Percentiles rank a stretch among this genome's conserved stretches.
phyloP scores from a whole-genome alignment of 1,284 basidiomycete species.

The Ceratobasidium sp. region DNA sequence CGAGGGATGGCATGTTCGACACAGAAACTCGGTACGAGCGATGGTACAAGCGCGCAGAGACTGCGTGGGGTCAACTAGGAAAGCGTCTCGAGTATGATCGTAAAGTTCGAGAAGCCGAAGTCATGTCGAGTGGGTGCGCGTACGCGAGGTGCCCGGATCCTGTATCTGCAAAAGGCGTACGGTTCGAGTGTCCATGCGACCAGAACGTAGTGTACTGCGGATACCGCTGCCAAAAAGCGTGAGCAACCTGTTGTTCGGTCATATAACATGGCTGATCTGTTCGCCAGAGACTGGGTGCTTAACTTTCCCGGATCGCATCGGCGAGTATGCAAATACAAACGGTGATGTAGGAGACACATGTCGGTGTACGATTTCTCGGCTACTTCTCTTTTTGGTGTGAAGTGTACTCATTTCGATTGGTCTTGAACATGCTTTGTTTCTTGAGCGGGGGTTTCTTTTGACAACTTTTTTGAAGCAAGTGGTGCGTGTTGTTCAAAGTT shows the following conservation, averaged over 20 bases:
- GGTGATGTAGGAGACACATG: too few species aligned
- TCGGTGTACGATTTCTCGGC: too few species aligned
- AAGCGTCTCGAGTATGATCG: neutral
- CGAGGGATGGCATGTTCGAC: slow-evolving; percentile 2
- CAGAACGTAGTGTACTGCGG: slow-evolving; percentile 11
- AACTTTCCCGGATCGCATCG: neutral
- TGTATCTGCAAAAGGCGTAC: too few species aligned
- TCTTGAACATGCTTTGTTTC: too few species aligned
- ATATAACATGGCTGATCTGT: neutral
- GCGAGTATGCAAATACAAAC: too few species aligned
- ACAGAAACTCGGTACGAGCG: neutral
- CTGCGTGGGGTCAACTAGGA: neutral
- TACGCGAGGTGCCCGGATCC: neutral
- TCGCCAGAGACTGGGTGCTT: neutral
- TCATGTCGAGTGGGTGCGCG: neutral
- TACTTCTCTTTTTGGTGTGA: too few species aligned
- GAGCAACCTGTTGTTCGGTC: neutral
- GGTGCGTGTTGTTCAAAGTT: too few species aligned
- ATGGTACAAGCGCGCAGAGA: neutral
- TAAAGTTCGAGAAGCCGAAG: neutral
- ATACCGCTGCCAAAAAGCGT: slow-evolving; percentile 11
- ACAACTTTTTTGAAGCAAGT: too few species aligned
- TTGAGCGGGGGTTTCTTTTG: too few species aligned
- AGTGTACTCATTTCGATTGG: too few species aligned
- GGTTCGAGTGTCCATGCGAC: neutral